Base-by-base conservation (phyloP, 345 rosid species). In the Cardamine resedifolia region DNA sequence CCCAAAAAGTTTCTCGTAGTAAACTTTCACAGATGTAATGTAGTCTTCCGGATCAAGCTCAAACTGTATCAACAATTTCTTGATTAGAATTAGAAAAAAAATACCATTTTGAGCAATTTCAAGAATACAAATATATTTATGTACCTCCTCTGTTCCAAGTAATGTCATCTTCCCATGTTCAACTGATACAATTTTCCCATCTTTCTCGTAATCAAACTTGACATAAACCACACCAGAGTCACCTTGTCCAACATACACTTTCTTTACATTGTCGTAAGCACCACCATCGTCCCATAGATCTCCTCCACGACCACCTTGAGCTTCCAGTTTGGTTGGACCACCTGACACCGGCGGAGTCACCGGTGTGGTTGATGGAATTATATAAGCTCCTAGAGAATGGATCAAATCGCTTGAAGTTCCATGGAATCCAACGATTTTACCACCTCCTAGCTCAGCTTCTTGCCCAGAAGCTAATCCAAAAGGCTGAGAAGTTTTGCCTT, bases 341-440 rank as follows among this genome's bases (percentile, higher is more conserved):
- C 56, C 33, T 27, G 78, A 51, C 24, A 10, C 58, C 10, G 72
- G 66, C 0, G 78, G 62, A 67, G 23, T 14, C 41, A 73, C 41
- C 5, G 79, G 70, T 0, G 79, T 61, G 6, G 70, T 24, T 34
- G 79, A 53, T 3, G 68, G 28, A 58, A 21, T 3, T 20, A 71
- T 12, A 24, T 77, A 77, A 3, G 41, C 77, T 58, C 80, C 80
- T 1, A 77, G 18, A 23, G 80, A 77, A 58, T 77, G 68, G 3
- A 77, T 58, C 10, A 11, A 8, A 38, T 77, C 55, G 9, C 73
- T 58, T 26, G 80, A 27, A 31, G 18, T 57, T 65, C 80, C 80
- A 77, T 77, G 80, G 28, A 77, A 77, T 19, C 80, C 80, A 19
- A 77, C 72, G 21, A 77, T 39, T 3, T 70, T 77, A 55, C 56